phyloP scores from a whole-genome alignment of 768 basidiomycete species.

The Xerocomellus amylosporus region DNA sequence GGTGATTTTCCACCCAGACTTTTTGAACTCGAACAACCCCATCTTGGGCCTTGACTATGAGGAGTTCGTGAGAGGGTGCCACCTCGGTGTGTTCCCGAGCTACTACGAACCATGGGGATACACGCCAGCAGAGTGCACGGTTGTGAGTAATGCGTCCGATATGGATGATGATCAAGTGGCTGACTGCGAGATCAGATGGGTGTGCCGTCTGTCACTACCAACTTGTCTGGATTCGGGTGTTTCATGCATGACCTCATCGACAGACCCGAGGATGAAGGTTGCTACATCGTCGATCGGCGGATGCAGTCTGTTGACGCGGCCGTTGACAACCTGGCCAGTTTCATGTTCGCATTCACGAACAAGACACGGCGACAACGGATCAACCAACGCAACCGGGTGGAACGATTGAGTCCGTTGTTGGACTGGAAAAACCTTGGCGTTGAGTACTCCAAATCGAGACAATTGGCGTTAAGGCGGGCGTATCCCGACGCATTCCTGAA shows the following conservation, averaged over 20 bases:
- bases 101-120: slow-evolving; percentile 98
- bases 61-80: slow-evolving; percentile 97
- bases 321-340: slow-evolving; percentile 74
- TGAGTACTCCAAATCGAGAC: slow-evolving; percentile 94
- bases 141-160: slow-evolving; percentile 49
- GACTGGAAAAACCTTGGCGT: slow-evolving; percentile 99
- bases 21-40: slow-evolving; percentile 96
- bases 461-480: slow-evolving; percentile 85
- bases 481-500: slow-evolving; percentile 93
- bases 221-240: slow-evolving; percentile 95
- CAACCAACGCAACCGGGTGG: slow-evolving; percentile 98
- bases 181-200: slow-evolving; percentile 68
- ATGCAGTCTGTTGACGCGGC: slow-evolving; percentile 89
- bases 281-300: slow-evolving; percentile 94
- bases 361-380: slow-evolving; percentile 96
- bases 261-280: slow-evolving; percentile 89
- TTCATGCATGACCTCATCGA: slow-evolving; percentile 99
- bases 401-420: slow-evolving; percentile 85
- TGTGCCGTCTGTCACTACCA: slow-evolving; percentile 95
- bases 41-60: slow-evolving; percentile 97
- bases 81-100: slow-evolving; percentile 96
- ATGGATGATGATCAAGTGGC: not conserved
- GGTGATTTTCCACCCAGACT: slow-evolving; percentile 97
- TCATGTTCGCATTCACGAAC: slow-evolving; percentile 70
- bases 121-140: slow-evolving; percentile 98